These are phyloP conservation scores for Alternaria longipes DNA, from an alignment of 2,329 filamentous ascomycete genomes.

Conservation along the genomic window DNA sequence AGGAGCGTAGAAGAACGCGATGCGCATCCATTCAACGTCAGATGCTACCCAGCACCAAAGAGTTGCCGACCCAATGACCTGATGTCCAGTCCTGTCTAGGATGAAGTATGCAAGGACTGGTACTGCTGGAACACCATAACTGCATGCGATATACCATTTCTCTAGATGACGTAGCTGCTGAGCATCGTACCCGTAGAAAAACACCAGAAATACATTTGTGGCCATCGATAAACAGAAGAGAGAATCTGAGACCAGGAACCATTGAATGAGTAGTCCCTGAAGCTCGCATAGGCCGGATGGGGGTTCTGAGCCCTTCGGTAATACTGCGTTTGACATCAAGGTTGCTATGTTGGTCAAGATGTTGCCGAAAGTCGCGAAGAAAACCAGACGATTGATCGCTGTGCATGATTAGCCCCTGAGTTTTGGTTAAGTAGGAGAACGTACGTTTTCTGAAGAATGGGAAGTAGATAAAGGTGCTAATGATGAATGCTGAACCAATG, in stretches of 20 bases:
- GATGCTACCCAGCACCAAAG: slow-evolving; percentile 82
- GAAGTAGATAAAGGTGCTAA: slow-evolving; percentile 74
- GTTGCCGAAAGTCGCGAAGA: slow-evolving; percentile 85
- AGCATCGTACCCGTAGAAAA: slow-evolving; percentile 77
- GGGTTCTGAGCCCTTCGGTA: slow-evolving; percentile 49
- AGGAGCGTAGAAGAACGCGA: slow-evolving; percentile 77
- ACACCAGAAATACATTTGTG: slow-evolving; percentile 82
- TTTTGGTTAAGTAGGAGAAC: background rate
- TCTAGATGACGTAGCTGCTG: slow-evolving; percentile 72
- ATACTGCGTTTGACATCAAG: slow-evolving; percentile 72
- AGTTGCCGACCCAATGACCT: slow-evolving; percentile 77
- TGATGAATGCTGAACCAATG: slow-evolving; percentile 74
- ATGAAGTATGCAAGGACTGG: slow-evolving; percentile 75
- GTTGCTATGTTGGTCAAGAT: slow-evolving; percentile 80
- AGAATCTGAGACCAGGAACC: slow-evolving; percentile 60
- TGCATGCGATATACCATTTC: slow-evolving; percentile 72
- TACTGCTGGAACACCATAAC: slow-evolving; percentile 77
- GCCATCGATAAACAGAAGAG: slow-evolving; percentile 66
- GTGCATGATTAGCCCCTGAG: background rate
- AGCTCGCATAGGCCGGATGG: slow-evolving; percentile 72
- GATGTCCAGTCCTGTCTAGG: slow-evolving; percentile 61
- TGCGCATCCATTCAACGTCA: slow-evolving; percentile 75
- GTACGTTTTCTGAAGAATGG: slow-evolving; percentile 74
- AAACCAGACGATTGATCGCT: slow-evolving; percentile 83
- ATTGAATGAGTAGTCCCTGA: slow-evolving; percentile 83